phyloP scores from a whole-genome alignment of 139 green algal species.

The Volvox reticuliferus region DNA sequence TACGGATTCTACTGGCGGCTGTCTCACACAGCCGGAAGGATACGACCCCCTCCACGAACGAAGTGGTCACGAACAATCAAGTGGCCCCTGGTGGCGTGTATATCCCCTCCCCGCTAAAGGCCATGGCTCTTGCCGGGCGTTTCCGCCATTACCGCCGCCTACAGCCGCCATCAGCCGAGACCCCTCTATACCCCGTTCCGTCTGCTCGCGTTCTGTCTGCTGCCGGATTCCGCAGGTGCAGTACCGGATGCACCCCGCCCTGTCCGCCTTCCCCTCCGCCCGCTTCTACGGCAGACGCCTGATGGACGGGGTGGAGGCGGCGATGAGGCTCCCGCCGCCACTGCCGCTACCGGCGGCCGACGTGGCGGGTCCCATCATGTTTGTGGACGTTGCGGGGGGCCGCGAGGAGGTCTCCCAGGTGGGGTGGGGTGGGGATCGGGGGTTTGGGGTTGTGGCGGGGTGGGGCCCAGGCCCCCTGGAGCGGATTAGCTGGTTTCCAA shows the following conservation, averaged over 20 bases:
- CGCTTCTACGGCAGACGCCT: constrained; percentile 74
- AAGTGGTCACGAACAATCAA: too few species aligned
- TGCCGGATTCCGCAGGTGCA: constrained; percentile 62
- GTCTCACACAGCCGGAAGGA: too few species aligned
- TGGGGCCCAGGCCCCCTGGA: too few species aligned
- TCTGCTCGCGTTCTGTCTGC: not conserved
- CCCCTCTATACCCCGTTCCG: not conserved
- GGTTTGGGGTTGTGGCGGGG: not conserved
- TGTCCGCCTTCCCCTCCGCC: constrained; percentile 79
- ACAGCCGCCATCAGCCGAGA: too few species aligned
- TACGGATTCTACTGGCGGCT: too few species aligned
- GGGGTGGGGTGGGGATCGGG: not conserved
- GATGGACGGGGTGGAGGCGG: constrained; percentile 46
- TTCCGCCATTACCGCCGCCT: too few species aligned
- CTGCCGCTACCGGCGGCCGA: constrained; percentile 16
- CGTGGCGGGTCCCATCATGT: constrained; percentile 22
- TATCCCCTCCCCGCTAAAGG: too few species aligned
- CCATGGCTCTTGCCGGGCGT: too few species aligned
- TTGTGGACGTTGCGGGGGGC: constrained; percentile 46
- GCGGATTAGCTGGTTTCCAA: too few species aligned
- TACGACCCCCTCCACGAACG: not conserved
- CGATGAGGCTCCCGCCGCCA: constrained; percentile 38
- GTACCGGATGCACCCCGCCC: constrained; percentile 91
- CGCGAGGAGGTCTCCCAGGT: constrained; percentile 42
- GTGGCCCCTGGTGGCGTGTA: too few species aligned